phyloP scores from a whole-genome alignment of 495 filamentous ascomycete species.

The Aspergillus panamensis region DNA sequence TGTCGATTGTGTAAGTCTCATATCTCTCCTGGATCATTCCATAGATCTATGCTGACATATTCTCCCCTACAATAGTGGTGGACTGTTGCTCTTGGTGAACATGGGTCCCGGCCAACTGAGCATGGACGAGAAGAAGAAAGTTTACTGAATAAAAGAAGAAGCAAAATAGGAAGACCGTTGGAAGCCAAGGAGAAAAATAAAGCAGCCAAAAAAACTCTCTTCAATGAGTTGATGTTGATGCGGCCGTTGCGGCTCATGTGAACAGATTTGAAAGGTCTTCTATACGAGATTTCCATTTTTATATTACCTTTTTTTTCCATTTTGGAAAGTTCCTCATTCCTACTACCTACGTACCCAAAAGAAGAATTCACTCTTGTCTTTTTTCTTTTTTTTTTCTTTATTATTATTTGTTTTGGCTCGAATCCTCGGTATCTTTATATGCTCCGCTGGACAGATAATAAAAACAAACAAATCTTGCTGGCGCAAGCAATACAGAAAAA shows the following conservation, averaged over 20 bases:
- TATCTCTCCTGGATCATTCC: neutral
- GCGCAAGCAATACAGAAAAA: neutral
- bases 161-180: neutral
- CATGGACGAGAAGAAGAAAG: slow-evolving; percentile 99
- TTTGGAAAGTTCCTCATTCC: slow-evolving; percentile 7
- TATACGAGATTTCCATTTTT: neutral
- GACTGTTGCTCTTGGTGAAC: slow-evolving; percentile 92
- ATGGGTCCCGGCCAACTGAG: slow-evolving; percentile 96
- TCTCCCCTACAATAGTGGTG: slow-evolving; percentile 53
- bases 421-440: neutral
- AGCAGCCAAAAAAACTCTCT: neutral
- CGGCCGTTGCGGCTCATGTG: neutral
- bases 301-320: neutral
- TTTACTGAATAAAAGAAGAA: slow-evolving; percentile 61
- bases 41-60: slow-evolving; percentile 18
- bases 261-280: neutral
- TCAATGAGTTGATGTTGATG: slow-evolving; percentile 1
- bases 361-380: neutral
- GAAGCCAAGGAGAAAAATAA: neutral
- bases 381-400: neutral
- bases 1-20: slow-evolving; percentile 84
- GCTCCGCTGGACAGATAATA: neutral
- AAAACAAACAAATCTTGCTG: neutral
- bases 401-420: neutral
- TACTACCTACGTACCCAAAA: neutral